A percentile compares a stretch with the other conserved stretches of the same genome.
These are phyloP conservation scores for Musa itinerans DNA, from an alignment of 176 grass and related monocot species.

Conservation along the genomic window DNA sequence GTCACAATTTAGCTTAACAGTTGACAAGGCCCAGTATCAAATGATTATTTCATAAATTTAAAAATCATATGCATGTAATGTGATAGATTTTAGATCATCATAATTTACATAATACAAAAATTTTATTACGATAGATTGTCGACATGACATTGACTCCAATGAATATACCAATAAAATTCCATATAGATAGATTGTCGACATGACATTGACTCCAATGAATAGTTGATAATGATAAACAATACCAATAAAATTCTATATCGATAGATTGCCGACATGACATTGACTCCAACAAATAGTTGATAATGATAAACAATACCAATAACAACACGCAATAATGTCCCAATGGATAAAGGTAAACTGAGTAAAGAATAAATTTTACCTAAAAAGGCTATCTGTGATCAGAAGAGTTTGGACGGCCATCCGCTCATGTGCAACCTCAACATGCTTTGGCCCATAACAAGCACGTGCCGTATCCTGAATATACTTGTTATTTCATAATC, in stretches of 20 bases:
- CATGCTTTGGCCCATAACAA: slow-evolving; percentile 94
- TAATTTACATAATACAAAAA: no score
- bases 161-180: neutral
- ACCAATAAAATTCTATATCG: no score
- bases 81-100: no score
- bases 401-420: slow-evolving; percentile 81
- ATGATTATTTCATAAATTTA: neutral
- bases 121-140: neutral
- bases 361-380: slow-evolving; percentile 29
- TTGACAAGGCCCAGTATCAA: no score
- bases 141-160: neutral
- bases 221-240: neutral
- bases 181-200: neutral
- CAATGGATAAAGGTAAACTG: neutral
- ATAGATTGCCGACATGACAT: neutral
- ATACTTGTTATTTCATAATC: slow-evolving; percentile 18
- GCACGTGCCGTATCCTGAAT: slow-evolving; percentile 78
- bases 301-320: no score
- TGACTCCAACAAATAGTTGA: neutral
- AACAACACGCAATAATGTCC: no score
- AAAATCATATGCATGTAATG: neutral
- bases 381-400: slow-evolving; percentile 83
- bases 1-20: no score
- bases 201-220: neutral
- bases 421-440: slow-evolving; percentile 67